phyloP scores from a whole-genome alignment of 179 eudicot species.

The Spergularia azorica region DNA sequence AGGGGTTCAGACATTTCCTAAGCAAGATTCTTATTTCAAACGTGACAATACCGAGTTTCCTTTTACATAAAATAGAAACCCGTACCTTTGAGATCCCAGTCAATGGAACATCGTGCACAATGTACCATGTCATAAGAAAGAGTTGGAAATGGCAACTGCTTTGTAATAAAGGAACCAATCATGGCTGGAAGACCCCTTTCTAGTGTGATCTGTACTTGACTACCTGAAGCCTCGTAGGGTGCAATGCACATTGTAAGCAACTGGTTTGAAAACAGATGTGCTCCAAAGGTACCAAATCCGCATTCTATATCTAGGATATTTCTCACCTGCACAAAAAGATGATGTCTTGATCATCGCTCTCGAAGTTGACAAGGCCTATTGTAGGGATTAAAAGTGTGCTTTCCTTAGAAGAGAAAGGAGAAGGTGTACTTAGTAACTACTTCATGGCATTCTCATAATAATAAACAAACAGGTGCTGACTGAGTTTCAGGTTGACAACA shows the following conservation, averaged over 20 bases:
- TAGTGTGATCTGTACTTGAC: conserved; percentile 97
- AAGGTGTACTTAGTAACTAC: no score
- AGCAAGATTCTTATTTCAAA: background rate
- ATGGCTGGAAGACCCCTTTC: conserved; percentile 99
- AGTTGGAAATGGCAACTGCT: conserved; percentile 88
- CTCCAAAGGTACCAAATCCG: conserved; percentile 99
- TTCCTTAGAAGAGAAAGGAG: no score
- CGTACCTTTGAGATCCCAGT: conserved; percentile 93
- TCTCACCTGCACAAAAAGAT: conserved; percentile 67
- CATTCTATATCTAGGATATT: conserved; percentile 93
- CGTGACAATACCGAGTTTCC: no score
- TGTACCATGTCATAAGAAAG: conserved; percentile 98
- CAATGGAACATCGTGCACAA: conserved; percentile 84
- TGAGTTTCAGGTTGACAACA: no score
- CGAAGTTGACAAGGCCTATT: background rate
- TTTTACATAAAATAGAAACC: background rate
- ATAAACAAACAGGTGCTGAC: no score
- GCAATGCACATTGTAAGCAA: conserved; percentile 93
- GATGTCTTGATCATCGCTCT: background rate
- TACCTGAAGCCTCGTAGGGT: conserved; percentile 93
- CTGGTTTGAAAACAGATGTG: conserved; percentile 79
- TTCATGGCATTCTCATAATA: no score
- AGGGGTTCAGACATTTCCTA: background rate
- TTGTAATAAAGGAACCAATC: conserved; percentile 73
- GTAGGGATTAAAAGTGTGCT: background rate